Evolutionary conservation across 768 basidiomycete genomes (phyloP).

Genomic region (Mycena rebaudengoi): DNA sequence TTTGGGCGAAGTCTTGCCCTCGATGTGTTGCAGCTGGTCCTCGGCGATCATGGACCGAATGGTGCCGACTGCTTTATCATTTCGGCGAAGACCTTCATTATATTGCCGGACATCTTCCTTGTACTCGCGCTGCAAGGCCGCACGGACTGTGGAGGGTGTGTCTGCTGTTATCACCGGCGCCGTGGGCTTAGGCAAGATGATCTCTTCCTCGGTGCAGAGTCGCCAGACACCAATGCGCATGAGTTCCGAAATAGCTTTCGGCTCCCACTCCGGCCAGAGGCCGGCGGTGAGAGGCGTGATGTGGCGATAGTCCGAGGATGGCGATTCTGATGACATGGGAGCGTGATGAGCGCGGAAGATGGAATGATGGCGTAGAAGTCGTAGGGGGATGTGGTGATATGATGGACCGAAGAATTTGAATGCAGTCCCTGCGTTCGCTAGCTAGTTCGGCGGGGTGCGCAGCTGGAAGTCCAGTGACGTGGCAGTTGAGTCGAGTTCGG

Average conservation of each 20-base stretch:
- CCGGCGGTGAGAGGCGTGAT: constrained; percentile 7
- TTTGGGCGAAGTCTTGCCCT: background rate
- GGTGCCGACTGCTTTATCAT: constrained; percentile 1
- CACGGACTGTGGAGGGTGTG: background rate
- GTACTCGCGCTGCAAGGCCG: background rate
- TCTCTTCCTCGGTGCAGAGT: constrained; percentile 4
- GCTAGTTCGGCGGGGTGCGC: constrained; percentile 2
- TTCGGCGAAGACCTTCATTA: constrained; percentile 6
- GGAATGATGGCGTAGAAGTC: background rate
- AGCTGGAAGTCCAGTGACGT: constrained; percentile 11
- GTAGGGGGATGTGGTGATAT: background rate
- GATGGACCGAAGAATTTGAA: background rate
- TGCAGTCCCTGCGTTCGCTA: background rate
- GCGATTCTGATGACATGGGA: background rate
- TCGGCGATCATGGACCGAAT: constrained; percentile 8
- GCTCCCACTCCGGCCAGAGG: background rate
- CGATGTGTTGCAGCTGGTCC: constrained; percentile 2
- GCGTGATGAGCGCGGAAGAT: no score
- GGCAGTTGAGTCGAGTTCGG: constrained; percentile 14
- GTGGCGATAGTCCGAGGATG: background rate
- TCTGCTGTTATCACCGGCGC: background rate
- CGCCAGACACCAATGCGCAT: constrained; percentile 4
- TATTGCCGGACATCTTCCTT: constrained; percentile 3
- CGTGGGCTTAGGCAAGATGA: background rate
- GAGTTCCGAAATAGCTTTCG: constrained; percentile 2